Conservation (phyloP, 1,284 basidiomycete species). For the Leccinum fuscescens region DNA sequence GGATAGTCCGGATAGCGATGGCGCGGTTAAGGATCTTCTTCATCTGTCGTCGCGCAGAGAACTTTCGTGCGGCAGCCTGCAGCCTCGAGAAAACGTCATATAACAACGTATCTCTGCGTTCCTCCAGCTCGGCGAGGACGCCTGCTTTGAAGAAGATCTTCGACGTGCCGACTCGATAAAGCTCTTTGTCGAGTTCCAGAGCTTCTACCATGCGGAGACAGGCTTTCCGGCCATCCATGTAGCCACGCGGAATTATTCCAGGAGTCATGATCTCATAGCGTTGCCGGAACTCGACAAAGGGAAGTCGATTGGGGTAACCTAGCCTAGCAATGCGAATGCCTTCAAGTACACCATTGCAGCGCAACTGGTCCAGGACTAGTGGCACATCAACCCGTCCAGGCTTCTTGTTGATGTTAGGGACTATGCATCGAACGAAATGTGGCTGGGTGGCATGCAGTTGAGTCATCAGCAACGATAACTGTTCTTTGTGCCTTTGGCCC, state of each 20-base stretch:
- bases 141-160: slow-evolving; percentile 99
- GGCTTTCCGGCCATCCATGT: slow-evolving; percentile 96
- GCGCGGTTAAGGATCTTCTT: slow-evolving; percentile 95
- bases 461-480: slow-evolving; percentile 87
- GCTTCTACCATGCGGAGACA: slow-evolving; percentile 91
- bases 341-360: slow-evolving; percentile 99
- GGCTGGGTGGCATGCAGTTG: slow-evolving; percentile 95
- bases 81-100: slow-evolving; percentile 89
- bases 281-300: slow-evolving; percentile 96
- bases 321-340: slow-evolving; percentile 97
- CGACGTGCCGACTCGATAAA: slow-evolving; percentile 92
- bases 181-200: slow-evolving; percentile 81
- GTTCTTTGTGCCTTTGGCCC: slow-evolving; percentile 95
- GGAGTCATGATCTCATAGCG: slow-evolving; percentile 96
- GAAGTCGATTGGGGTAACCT: slow-evolving; percentile 95
- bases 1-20: slow-evolving; percentile 88
- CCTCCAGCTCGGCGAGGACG: slow-evolving; percentile 96
- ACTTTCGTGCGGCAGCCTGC: slow-evolving; percentile 85
- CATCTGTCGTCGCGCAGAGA: slow-evolving; percentile 86
- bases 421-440: slow-evolving; percentile 98
- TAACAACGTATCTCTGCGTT: slow-evolving; percentile 83
- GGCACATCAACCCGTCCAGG: slow-evolving; percentile 92
- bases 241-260: slow-evolving; percentile 87
- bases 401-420: slow-evolving; percentile 92
- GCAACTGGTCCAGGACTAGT: slow-evolving; percentile 92